These are phyloP conservation scores for Cyclaneusma minus DNA, from an alignment of 2,329 filamentous ascomycete species.

Conservation along the genomic window DNA sequence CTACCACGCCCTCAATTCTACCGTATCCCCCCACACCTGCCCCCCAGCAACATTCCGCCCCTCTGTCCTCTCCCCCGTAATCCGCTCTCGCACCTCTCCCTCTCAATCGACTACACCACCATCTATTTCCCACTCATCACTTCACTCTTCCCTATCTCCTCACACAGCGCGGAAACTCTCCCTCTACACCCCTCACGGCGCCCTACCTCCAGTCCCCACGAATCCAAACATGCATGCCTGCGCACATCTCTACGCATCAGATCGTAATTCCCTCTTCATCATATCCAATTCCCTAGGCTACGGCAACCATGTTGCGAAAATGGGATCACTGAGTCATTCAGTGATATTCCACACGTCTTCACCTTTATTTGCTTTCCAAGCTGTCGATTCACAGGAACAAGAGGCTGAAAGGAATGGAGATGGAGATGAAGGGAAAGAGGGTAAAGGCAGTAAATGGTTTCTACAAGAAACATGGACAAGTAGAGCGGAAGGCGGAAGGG, in stretches of 20 bases:
- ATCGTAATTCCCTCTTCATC: slow-evolving; percentile 36
- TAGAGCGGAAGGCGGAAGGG: slow-evolving; percentile 26
- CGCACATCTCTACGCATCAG: slow-evolving; percentile 40
- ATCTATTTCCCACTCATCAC: too few relatives aligned
- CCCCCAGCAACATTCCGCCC: slow-evolving; percentile 18
- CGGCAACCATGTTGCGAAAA: slow-evolving; percentile 21
- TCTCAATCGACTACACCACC: slow-evolving; percentile 13
- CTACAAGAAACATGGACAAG: slow-evolving; percentile 31
- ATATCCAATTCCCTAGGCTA: slow-evolving; percentile 32
- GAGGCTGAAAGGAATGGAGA: neutral
- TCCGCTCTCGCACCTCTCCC: slow-evolving; percentile 13
- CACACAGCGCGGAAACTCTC: too few relatives aligned
- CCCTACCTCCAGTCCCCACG: slow-evolving; percentile 20
- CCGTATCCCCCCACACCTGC: neutral
- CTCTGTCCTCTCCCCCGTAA: too few relatives aligned
- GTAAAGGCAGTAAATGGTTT: slow-evolving; percentile 24
- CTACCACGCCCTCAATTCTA: slow-evolving; percentile 22
- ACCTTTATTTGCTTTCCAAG: too few relatives aligned
- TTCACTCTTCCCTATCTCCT: too few relatives aligned
- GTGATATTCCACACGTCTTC: slow-evolving; percentile 35
- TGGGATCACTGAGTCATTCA: slow-evolving; percentile 30
- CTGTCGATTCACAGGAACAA: slow-evolving; percentile 20
- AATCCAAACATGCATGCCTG: slow-evolving; percentile 38
- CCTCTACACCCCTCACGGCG: slow-evolving; percentile 28
- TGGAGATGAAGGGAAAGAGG: neutral